Conservation (phyloP, 371 early-diverging fungal species). For the Mucor irregularis region DNA sequence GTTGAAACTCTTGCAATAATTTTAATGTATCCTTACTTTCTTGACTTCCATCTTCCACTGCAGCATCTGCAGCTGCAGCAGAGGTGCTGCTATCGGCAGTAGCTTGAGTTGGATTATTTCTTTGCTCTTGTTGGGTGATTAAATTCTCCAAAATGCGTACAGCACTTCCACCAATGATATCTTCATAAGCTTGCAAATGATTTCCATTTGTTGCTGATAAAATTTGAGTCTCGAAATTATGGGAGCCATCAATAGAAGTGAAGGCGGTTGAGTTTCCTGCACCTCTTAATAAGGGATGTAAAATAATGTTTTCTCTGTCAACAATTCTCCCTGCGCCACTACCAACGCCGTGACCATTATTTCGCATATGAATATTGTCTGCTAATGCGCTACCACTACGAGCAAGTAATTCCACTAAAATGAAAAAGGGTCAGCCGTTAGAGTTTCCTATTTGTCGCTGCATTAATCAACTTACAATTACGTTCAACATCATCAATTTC, state of each 20-base stretch:
- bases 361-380: constrained; percentile 5
- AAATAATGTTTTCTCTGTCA: constrained; percentile 23
- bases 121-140: constrained; percentile 24
- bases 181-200: constrained; percentile 59
- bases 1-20: constrained; percentile 56
- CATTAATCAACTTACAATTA: constrained; percentile 6
- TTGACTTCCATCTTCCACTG: constrained; percentile 1
- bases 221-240: not conserved
- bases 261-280: not conserved
- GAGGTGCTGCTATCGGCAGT: not conserved
- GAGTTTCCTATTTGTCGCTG: too few relatives aligned
- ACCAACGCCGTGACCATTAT: not conserved
- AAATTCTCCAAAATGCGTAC: constrained; percentile 67
- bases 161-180: constrained; percentile 70
- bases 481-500: constrained; percentile 40
- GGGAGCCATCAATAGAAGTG: not conserved
- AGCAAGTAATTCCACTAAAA: not conserved
- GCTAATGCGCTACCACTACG: not conserved
- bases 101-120: constrained; percentile 1
- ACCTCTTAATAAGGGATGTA: constrained; percentile 22
- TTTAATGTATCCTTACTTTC: constrained; percentile 18
- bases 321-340: not conserved
- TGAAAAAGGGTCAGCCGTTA: not conserved
- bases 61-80: not conserved
- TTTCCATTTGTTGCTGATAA: constrained; percentile 14